These are phyloP conservation scores for Larix sibirica DNA, from an alignment of 83 land plant species.

Conservation along the genomic window DNA sequence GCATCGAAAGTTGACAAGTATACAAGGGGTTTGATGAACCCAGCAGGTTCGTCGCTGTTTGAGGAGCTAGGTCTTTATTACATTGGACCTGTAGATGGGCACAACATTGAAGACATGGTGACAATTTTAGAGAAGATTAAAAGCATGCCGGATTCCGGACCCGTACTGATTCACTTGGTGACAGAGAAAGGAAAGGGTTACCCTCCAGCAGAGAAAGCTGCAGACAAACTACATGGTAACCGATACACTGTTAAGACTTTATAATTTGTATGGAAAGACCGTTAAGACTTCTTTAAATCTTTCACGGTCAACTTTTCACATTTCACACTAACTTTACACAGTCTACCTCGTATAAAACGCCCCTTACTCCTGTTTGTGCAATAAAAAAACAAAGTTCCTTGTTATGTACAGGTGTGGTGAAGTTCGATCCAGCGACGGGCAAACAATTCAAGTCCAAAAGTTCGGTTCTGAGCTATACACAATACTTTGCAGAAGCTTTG, in stretches of 20 bases:
- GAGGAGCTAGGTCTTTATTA: conserved; percentile 17
- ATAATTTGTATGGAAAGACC: not conserved
- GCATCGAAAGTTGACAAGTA: conserved; percentile 6
- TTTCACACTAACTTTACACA: not conserved
- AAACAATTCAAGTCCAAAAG: conserved; percentile 29
- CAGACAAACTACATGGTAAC: conserved; percentile 39
- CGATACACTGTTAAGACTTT: not conserved
- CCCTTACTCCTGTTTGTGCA: not conserved
- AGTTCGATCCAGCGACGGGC: conserved; percentile 37
- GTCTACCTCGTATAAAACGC: not conserved
- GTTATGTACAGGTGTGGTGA: conserved; percentile 27
- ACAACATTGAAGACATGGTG: conserved; percentile 23
- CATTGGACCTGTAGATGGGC: conserved; percentile 63
- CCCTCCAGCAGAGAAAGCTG: conserved; percentile 32
- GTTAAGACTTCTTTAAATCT: not conserved
- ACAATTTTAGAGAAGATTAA: not conserved
- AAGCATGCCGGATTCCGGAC: conserved; percentile 12
- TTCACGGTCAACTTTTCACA: not conserved
- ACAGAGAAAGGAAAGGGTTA: conserved; percentile 51
- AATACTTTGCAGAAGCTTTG: conserved; percentile 38
- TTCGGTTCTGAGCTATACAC: conserved; percentile 20
- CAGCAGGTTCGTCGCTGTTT: conserved; percentile 24
- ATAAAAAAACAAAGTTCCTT: not conserved
- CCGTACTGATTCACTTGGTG: conserved; percentile 37
- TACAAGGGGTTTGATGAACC: not conserved